phyloP scores from a whole-genome alignment of 1,139 yeast genomes.

The Debaryomyces robertsiae region DNA sequence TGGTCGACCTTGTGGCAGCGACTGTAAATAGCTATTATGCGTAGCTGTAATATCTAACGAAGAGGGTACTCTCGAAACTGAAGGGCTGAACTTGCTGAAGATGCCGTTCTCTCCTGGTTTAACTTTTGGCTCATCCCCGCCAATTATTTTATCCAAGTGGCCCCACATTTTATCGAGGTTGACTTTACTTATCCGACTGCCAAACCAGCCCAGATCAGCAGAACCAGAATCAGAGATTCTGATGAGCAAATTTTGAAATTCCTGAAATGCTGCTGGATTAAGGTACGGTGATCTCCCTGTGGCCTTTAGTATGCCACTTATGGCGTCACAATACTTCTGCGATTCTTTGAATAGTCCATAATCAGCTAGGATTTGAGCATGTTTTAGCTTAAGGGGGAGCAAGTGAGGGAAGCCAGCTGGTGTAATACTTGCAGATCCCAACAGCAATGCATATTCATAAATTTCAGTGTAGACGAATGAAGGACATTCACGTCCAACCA shows the following conservation, averaged over 20 bases:
- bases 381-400: slow-evolving; percentile 56
- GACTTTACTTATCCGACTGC: slow-evolving; percentile 67
- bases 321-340: slow-evolving; percentile 58
- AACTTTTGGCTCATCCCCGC: slow-evolving; percentile 69
- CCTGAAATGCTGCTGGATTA: slow-evolving; percentile 33
- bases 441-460: slow-evolving; percentile 59
- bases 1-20: slow-evolving; percentile 14
- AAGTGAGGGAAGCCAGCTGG: slow-evolving; percentile 54
- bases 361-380: slow-evolving; percentile 68
- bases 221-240: slow-evolving; percentile 48
- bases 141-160: slow-evolving; percentile 84
- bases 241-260: slow-evolving; percentile 43
- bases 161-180: slow-evolving; percentile 88
- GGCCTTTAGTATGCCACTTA: slow-evolving; percentile 46
- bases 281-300: slow-evolving; percentile 43
- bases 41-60: slow-evolving; percentile 42
- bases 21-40: slow-evolving; percentile 8
- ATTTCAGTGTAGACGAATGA: slow-evolving; percentile 64
- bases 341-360: slow-evolving; percentile 59
- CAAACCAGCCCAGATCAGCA: slow-evolving; percentile 58
- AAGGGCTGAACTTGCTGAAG: slow-evolving; percentile 74
- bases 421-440: slow-evolving; percentile 23
- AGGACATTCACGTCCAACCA: slow-evolving; percentile 23
- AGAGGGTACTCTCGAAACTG: slow-evolving; percentile 57
- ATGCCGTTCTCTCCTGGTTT: slow-evolving; percentile 53